Percentiles rank a stretch among this genome's conserved stretches.
These are phyloP conservation scores for Sporisorium sorghi DNA, from an alignment of 1,284 basidiomycete species.

Conservation along the genomic window DNA sequence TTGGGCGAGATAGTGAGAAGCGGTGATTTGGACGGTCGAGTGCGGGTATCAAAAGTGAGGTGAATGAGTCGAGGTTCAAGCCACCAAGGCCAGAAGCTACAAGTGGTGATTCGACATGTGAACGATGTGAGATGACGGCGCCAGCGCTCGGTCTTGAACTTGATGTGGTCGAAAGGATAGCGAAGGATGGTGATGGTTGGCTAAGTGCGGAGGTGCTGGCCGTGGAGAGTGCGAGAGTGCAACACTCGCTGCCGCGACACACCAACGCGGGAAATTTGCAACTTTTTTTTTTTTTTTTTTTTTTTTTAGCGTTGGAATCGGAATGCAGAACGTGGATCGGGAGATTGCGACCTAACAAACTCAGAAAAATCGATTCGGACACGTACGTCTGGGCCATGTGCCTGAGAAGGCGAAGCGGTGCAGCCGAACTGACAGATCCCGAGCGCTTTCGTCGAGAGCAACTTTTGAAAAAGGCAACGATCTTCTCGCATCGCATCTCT, in stretches of 20 bases:
- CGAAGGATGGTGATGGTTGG: background rate
- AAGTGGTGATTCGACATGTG: constrained; percentile 22
- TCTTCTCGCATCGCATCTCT: background rate
- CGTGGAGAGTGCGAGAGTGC: constrained; percentile 5
- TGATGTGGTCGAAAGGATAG: background rate
- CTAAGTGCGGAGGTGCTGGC: background rate
- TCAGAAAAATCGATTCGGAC: background rate
- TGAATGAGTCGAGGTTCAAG: background rate
- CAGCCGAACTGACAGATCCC: constrained; percentile 18
- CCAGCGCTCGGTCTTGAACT: constrained; percentile 33
- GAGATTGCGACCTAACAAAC: background rate
- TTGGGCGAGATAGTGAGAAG: background rate
- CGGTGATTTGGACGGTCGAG: background rate
- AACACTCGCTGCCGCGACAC: constrained; percentile 2
- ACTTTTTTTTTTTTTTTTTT: background rate
- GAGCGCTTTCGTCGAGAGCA: constrained; percentile 12
- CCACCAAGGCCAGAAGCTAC: constrained; percentile 16
- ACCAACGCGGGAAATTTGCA: background rate
- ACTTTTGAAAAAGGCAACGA: background rate
- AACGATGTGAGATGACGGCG: constrained; percentile 16
- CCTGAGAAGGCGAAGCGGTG: background rate
- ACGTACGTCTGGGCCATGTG: background rate
- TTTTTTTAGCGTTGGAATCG: background rate
- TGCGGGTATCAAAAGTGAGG: constrained; percentile 7
- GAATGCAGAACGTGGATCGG: no score